Conservation (phyloP, 2,329 filamentous ascomycete species). For the Aureobasidium sp. region DNA sequence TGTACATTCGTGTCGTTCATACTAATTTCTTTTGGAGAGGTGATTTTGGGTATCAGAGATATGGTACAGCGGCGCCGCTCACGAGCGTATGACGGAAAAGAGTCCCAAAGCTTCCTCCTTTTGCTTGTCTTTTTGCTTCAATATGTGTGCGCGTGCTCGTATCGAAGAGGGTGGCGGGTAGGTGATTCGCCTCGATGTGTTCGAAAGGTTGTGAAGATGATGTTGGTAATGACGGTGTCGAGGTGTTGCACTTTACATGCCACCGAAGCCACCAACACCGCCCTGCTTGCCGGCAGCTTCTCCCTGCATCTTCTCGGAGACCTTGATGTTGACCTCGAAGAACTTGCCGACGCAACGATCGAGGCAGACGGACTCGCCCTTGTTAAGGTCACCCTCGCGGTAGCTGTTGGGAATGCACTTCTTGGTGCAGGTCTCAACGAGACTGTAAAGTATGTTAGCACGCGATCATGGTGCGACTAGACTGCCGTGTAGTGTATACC, state of each 20-base stretch:
- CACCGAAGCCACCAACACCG: constrained; percentile 40
- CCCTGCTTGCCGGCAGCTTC: constrained; percentile 65
- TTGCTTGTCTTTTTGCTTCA: not conserved
- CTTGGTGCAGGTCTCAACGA: constrained; percentile 80
- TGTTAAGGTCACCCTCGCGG: constrained; percentile 94
- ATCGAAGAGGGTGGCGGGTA: constrained; percentile 11
- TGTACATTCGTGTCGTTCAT: constrained; percentile 11
- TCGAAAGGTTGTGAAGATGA: not conserved
- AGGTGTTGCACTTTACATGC: constrained; percentile 14
- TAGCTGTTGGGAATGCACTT: constrained; percentile 93
- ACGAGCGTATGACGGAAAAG: not conserved
- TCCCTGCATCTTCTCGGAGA: constrained; percentile 91
- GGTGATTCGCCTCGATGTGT: not conserved
- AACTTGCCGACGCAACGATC: constrained; percentile 97
- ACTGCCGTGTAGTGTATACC: constrained; percentile 49
- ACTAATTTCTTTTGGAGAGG: constrained; percentile 1
- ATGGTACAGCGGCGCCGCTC: constrained; percentile 8
- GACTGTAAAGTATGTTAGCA: constrained; percentile 27
- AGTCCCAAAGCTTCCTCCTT: not conserved
- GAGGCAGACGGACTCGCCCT: constrained; percentile 96
- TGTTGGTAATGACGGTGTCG: not conserved
- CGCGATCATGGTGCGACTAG: not conserved
- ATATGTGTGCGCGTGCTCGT: not conserved
- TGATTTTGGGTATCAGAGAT: constrained; percentile 14
- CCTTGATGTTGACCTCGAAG: constrained; percentile 97